Evolutionary conservation across 2,329 filamentous ascomycete genomes (phyloP), one percentile per base, ranked within the genome.

Genomic region (Cryphonectria japonica): DNA sequence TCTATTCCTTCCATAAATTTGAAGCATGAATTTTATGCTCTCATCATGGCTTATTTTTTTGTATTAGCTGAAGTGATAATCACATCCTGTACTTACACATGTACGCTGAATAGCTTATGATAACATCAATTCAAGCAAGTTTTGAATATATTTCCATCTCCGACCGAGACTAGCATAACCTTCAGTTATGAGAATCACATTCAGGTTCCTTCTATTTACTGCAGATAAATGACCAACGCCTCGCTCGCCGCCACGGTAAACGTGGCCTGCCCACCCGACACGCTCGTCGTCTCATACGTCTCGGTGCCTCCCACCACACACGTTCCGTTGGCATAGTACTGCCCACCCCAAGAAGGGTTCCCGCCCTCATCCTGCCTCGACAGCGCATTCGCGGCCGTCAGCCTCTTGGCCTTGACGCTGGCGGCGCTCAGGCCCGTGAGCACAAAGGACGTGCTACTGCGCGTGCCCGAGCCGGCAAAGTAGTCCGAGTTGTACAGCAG

Each of bases 401-500:
- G 73, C n/a, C 83, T 80, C 76, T 83, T 83, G 0, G 83, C 82
- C 22, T 76, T 79, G 6, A 85, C 78, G 9, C 68, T 80, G 0
- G 75, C 65, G 0, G 77, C 70, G 1, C 77, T 75, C 57, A 87
- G 73, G 0, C 85, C 85, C 0, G 80, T 81, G 22, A 87, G 71
- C 0, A 78, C 81, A 71, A 85, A 83, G 3, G 78, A 76, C 72
- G 83, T 79, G n/a, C 72, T 78, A n/a, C 76, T 73, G 37, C 82
- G 77, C 8, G 76, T 79, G 4, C 79, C 78, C 34, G 75, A 77
- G 0, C 79, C 79, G 32, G 71, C 70, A 71, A 78, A 84, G 74
- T 84, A 84, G 69, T 84, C 81, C 9, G 83, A 84, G 74, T 84
- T 85, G 71, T 83, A 83, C 67, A 87, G 75, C n/a, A 87, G 74